Conservation (phyloP, 2,329 filamentous ascomycete species). For the Penicillium paneum region DNA sequence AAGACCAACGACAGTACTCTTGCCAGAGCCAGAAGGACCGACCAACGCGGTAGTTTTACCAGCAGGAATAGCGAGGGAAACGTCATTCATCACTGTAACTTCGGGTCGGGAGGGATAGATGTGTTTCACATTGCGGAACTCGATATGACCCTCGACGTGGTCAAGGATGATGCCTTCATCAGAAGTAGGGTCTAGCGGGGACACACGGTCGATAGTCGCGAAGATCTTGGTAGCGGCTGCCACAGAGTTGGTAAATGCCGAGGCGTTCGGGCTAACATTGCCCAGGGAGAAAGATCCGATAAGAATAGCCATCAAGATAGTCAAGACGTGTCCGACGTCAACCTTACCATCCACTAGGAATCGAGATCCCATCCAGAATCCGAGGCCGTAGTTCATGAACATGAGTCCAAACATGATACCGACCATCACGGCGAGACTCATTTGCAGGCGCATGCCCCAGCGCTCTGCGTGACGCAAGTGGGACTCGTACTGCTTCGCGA, state of each 20-base stretch:
- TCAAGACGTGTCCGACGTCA: constrained; percentile 69
- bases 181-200: constrained; percentile 74
- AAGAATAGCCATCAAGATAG: constrained; percentile 84
- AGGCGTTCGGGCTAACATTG: constrained; percentile 78
- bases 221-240: constrained; percentile 90
- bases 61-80: constrained; percentile 75
- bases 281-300: constrained; percentile 90
- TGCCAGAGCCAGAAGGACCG: constrained; percentile 89
- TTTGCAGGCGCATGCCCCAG: constrained; percentile 74
- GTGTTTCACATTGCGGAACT: constrained; percentile 79
- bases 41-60: constrained; percentile 92
- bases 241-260: constrained; percentile 79
- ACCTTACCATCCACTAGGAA: constrained; percentile 68
- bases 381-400: constrained; percentile 81
- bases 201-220: constrained; percentile 83
- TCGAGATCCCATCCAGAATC: constrained; percentile 81
- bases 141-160: constrained; percentile 70
- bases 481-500: constrained; percentile 79
- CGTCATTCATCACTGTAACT: constrained; percentile 80
- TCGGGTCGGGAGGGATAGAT: constrained; percentile 93
- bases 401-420: constrained; percentile 78
- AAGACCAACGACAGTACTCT: constrained; percentile 89
- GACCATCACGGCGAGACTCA: constrained; percentile 71
- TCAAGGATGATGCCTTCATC: constrained; percentile 71
- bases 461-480: constrained; percentile 71